phyloP scores from a whole-genome alignment of 2,329 filamentous ascomycete genomes.

The Ophiostoma sp. region DNA sequence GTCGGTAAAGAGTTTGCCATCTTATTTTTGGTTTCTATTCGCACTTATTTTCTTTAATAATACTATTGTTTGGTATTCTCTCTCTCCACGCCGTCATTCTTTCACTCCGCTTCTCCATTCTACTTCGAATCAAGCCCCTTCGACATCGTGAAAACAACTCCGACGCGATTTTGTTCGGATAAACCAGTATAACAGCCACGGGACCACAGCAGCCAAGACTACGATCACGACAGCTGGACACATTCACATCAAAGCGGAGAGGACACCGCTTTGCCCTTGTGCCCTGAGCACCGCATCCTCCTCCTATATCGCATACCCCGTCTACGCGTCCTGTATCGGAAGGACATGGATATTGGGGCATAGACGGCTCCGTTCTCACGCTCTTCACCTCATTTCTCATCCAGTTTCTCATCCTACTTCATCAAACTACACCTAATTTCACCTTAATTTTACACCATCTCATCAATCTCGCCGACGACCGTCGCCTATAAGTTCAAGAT shows the following conservation, averaged over 20 bases:
- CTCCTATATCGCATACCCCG: background rate
- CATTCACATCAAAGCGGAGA: background rate
- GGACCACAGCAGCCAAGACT: background rate
- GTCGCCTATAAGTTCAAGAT: conserved; percentile 21
- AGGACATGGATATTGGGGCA: background rate
- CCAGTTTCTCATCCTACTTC: background rate
- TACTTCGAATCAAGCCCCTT: too few species aligned
- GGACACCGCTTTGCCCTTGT: background rate
- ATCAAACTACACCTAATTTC: background rate
- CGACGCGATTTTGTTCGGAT: background rate
- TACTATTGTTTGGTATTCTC: background rate
- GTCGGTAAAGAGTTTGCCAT: background rate
- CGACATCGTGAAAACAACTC: background rate
- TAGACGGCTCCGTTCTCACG: background rate
- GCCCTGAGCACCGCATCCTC: background rate
- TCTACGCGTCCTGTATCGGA: background rate
- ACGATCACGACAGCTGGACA: background rate
- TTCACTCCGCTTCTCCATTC: background rate
- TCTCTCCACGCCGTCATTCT: background rate
- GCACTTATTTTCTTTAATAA: background rate
- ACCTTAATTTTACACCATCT: background rate
- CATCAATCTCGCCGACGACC: background rate
- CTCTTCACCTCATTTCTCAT: background rate
- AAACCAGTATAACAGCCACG: background rate
- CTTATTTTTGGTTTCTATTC: background rate